Conservation (phyloP, 257 asterid species). For the Asclepias syriaca region DNA sequence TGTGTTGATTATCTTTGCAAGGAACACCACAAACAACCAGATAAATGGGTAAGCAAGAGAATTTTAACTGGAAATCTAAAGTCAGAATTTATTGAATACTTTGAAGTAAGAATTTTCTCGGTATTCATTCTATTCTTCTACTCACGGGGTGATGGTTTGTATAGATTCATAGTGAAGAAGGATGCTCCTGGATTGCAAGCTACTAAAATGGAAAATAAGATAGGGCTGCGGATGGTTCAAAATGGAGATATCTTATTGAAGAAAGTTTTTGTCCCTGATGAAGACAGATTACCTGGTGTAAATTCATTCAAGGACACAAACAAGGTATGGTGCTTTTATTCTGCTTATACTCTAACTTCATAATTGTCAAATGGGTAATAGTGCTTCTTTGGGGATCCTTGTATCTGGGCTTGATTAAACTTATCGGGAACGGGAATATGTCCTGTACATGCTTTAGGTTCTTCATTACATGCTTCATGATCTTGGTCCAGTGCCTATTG, state of each 20-base stretch:
- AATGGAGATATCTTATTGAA: conserved; percentile 85
- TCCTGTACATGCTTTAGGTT: neutral
- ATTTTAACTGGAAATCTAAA: neutral
- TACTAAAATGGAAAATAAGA: conserved; percentile 88
- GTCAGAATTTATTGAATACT: neutral
- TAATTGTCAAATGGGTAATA: neutral
- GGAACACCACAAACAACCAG: conserved; percentile 68
- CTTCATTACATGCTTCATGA: neutral
- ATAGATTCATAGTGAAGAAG: conserved; percentile 79
- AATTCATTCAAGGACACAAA: conserved; percentile 86
- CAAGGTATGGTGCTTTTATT: conserved; percentile 49
- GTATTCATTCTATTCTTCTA: neutral
- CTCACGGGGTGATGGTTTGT: conserved; percentile 25
- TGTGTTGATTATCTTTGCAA: conserved; percentile 74
- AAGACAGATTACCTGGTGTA: conserved; percentile 84
- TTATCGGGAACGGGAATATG: neutral
- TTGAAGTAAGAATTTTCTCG: neutral
- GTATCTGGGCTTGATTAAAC: neutral
- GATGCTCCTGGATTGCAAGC: conserved; percentile 84
- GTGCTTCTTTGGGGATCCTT: neutral
- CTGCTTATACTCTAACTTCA: neutral
- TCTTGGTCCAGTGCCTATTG: neutral
- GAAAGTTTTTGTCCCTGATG: conserved; percentile 82
- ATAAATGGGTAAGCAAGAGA: conserved; percentile 63
- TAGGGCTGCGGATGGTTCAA: conserved; percentile 88